Base-by-base conservation (phyloP, 495 filamentous ascomycete genomes). In the Terfezia claveryi region DNA sequence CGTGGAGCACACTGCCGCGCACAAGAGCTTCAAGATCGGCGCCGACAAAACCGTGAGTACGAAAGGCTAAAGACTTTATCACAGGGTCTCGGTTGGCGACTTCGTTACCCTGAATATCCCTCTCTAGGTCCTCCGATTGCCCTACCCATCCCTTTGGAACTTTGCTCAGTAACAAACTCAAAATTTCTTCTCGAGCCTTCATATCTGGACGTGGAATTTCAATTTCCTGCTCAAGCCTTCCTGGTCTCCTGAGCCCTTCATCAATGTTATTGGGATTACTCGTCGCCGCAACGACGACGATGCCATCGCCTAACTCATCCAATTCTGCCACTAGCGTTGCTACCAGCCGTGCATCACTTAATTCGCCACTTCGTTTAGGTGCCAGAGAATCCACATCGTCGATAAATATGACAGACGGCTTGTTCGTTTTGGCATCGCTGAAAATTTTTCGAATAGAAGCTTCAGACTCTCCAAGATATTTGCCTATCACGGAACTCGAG, bases 351-450 rank as follows among this genome's bases (percentile, higher is more conserved):
- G 71, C 69, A 54, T 72, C 70, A 36, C 67, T 66, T 37, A 73
- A 69, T 8, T 77, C 76, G 59, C 60, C 62, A 11, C 50, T 51
- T 55, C 70, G 66, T 52, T 81, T 86, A 12, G 78, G 77, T 51
- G 85, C 82, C 27, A 94, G 68, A 53, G 72, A 72, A 52, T 94
- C 83, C 36, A 95, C 67, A 55, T 86, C 74, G 64, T 95, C 87
- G 41, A 95, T 81, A 12, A 93, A 69, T 36, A 98, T 74, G 6
- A 91, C 74, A 59, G 85, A 86, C 1, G 91, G 87, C 64, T 87
- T 80, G 56, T 74, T 72, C 7, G 73, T 72, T 51, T 70, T 68
- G 10, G 91, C 89, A 56, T 82, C 77, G 44, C 77, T 74, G 65
- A 98, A 94, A 0, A 75, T 66, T 54, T 78, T 77, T 51, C 79